These are phyloP conservation scores for Coniochaeta ligniaria DNA, from an alignment of 2,329 filamentous ascomycete species.

Conservation along the genomic window DNA sequence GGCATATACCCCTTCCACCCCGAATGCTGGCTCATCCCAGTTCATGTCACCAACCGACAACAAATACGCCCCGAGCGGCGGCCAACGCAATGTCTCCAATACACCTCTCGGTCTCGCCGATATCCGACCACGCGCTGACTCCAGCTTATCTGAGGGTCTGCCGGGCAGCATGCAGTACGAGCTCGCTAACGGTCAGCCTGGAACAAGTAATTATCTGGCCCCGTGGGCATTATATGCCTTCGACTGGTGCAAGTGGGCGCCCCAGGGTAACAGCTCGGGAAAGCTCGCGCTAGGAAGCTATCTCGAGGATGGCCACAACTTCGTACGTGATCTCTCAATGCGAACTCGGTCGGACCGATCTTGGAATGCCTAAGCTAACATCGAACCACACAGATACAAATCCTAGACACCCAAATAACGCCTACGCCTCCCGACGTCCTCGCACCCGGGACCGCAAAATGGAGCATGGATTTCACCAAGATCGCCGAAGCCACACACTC, in stretches of 20 bases:
- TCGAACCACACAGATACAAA: constrained; percentile 70
- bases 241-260: constrained; percentile 98
- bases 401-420: constrained; percentile 77
- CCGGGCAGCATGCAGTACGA: constrained; percentile 59
- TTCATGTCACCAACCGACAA: constrained; percentile 53
- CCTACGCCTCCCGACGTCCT: constrained; percentile 64
- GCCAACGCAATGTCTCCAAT: constrained; percentile 62
- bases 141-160: constrained; percentile 65
- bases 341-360: neutral
- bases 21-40: constrained; percentile 53
- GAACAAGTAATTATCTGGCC: constrained; percentile 88
- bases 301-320: constrained; percentile 96
- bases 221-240: constrained; percentile 96
- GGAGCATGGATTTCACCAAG: constrained; percentile 82
- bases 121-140: constrained; percentile 81
- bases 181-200: constrained; percentile 53
- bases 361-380: neutral
- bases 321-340: constrained; percentile 52
- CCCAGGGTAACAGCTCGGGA: constrained; percentile 71
- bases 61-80: constrained; percentile 48
- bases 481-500: constrained; percentile 95
- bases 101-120: constrained; percentile 88
- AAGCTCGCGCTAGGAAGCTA: constrained; percentile 96
- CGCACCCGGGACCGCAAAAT: constrained; percentile 62
- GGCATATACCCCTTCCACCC: constrained; percentile 57